Percentiles rank a stretch among this genome's conserved stretches.
Evolutionary conservation across 345 rosid species (phyloP).

Genomic region (Noccaea caerulescens): DNA sequence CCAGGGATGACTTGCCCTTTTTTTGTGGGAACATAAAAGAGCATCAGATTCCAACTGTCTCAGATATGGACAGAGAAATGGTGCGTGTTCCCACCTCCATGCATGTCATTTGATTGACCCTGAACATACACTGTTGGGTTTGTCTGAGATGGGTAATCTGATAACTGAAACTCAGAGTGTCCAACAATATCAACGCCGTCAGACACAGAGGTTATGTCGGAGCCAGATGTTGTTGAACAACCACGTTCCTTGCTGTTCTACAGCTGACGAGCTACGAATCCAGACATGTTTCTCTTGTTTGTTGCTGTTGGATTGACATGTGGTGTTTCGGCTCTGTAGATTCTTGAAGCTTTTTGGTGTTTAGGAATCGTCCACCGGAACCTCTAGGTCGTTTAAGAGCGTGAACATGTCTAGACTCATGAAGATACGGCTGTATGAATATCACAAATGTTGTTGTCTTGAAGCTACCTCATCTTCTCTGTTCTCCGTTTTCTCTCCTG

Average conservation of each 20-base stretch:
- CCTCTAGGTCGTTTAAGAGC: slow-evolving; percentile 77
- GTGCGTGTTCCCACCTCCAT: slow-evolving; percentile 46
- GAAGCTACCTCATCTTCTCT: too few relatives aligned
- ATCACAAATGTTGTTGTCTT: too few relatives aligned
- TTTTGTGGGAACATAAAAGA: slow-evolving; percentile 46
- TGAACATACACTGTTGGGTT: slow-evolving; percentile 16
- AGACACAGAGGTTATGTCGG: slow-evolving; percentile 51
- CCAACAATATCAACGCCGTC: too few relatives aligned
- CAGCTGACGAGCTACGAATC: slow-evolving; percentile 31
- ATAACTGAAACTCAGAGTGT: too few relatives aligned
- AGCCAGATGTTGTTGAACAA: slow-evolving; percentile 52
- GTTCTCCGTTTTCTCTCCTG: too few relatives aligned
- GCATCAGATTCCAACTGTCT: slow-evolving; percentile 40
- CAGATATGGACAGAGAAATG: slow-evolving; percentile 43
- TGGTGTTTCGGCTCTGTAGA: slow-evolving; percentile 23
- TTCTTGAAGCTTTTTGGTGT: slow-evolving; percentile 53
- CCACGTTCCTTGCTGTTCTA: slow-evolving; percentile 42
- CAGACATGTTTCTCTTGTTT: slow-evolving; percentile 30
- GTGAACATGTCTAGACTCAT: slow-evolving; percentile 67
- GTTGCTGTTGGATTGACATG: slow-evolving; percentile 34
- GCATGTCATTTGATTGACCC: slow-evolving; percentile 42
- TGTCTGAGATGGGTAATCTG: slow-evolving; percentile 47
- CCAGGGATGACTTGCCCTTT: slow-evolving; percentile 92
- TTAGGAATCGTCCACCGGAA: slow-evolving; percentile 74
- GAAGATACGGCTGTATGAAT: too few relatives aligned